Evolutionary conservation across 257 asterid species (phyloP), one percentile per base, ranked within the genome.

Genomic region (Nicotiana obtusifolia): DNA sequence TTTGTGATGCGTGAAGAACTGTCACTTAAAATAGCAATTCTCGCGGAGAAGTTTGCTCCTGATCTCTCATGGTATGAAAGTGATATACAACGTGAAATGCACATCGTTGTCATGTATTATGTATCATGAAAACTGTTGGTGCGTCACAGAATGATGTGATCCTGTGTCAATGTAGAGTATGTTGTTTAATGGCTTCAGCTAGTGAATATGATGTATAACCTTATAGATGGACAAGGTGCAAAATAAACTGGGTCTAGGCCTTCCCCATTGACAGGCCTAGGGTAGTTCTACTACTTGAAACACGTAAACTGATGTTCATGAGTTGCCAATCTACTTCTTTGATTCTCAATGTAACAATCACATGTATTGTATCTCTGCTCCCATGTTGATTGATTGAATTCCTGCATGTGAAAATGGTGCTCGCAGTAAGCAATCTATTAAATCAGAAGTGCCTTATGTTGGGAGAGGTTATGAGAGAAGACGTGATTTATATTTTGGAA

Each of bases 21-120:
- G 87, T 85, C 98, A 15, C 93, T 95, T 41, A 95, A 95, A 90
- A 93, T 97, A 87, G 98, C 97, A 62, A 95, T 95, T 88, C 94
- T 95, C 22, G 97, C 98, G 1, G 98, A 95, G 92, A 95, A 95
- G 90, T 95, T 95, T 88, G 97, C 98, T 65, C 98, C 98, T 41
- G 98, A 95, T 88, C 87, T 95, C 85, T 92, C 98, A 82, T 95
- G 98, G 98, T 95, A 93, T 81, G 93, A 75, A 49, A 75, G 49
- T 49, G 24, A 75, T 75, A 49, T 73, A 24, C 41, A 75, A 26
- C 26, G 8, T 57, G 49, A 75, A 75, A 75, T 49, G 33, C 62
- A 4, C 62, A 30, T 75, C 49, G 62, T 49, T 75, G 22, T 75
- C 62, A 49, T 75, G 44, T 49, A 26, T 33, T 15, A 44, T 44